Evolutionary conservation across 176 grass and related monocot species (phyloP).

Genomic region (Microstegium vimineum): DNA sequence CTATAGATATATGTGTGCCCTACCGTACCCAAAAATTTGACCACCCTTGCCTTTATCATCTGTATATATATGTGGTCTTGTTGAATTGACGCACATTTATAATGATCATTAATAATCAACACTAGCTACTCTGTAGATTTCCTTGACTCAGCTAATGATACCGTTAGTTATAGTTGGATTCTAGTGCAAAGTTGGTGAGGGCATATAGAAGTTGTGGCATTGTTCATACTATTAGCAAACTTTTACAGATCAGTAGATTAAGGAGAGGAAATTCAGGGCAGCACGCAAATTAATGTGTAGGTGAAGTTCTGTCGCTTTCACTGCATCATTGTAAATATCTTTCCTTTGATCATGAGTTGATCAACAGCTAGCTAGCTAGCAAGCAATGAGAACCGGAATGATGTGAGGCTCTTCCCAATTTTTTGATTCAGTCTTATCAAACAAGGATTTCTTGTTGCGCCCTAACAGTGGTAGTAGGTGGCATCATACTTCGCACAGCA

Average conservation of each 20-base stretch:
- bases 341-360: slow-evolving; percentile 44
- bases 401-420: no score
- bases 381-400: background rate
- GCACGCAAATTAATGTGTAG: background rate
- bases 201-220: slow-evolving; percentile 10
- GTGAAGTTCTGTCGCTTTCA: background rate
- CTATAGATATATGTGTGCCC: slow-evolving; percentile 25
- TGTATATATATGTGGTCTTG: background rate
- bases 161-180: slow-evolving; percentile 45
- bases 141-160: slow-evolving; percentile 41
- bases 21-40: slow-evolving; percentile 21
- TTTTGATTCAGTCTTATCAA: slow-evolving; percentile 13
- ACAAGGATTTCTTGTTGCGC: slow-evolving; percentile 40
- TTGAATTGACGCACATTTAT: slow-evolving; percentile 28
- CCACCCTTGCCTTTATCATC: slow-evolving; percentile 19
- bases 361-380: slow-evolving; percentile 33
- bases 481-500: slow-evolving; percentile 43
- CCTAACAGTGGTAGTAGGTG: slow-evolving; percentile 50
- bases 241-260: background rate
- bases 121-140: slow-evolving; percentile 42
- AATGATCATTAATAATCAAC: slow-evolving; percentile 36
- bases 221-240: slow-evolving; percentile 31
- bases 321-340: slow-evolving; percentile 16
- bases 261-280: background rate
- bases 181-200: slow-evolving; percentile 20